Evolutionary conservation across 371 early-diverging fungal genomes (phyloP).

Genomic region (Apophysomyces trapeziformis): DNA sequence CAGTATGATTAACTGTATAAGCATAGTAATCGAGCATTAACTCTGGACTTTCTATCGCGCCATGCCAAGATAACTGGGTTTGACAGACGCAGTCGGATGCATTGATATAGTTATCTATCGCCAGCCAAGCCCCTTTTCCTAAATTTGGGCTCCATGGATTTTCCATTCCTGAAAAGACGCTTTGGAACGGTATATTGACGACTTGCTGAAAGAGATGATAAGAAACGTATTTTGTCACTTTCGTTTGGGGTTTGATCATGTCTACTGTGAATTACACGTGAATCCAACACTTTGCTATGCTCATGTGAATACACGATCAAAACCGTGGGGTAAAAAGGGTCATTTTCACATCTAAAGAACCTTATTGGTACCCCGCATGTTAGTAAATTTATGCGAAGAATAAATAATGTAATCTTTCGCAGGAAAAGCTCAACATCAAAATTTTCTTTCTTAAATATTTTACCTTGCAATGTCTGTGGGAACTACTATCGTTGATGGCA

Average conservation of each 20-base stretch:
- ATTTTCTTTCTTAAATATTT: not conserved
- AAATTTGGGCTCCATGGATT: no score
- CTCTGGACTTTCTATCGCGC: no score
- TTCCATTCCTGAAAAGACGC: no score
- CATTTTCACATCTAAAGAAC: not conserved
- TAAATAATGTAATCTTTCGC: not conserved
- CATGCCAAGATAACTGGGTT: no score
- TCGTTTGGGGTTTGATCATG: conserved; percentile 5
- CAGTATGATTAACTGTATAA: no score
- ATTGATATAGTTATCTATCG: no score
- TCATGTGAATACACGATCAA: not conserved
- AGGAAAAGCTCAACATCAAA: not conserved
- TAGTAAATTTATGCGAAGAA: not conserved
- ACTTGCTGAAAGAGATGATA: no score
- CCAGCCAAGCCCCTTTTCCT: no score
- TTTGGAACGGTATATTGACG: no score
- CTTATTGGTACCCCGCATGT: not conserved
- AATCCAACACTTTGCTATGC: not conserved
- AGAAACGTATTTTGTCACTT: not conserved
- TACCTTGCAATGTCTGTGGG: not conserved
- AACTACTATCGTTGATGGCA: not conserved
- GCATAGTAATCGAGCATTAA: no score
- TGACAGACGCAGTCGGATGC: no score
- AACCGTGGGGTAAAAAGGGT: not conserved
- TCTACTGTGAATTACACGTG: not conserved